Conservation (phyloP, 139 green algal genomes). For the Nannochloris sp. region DNA sequence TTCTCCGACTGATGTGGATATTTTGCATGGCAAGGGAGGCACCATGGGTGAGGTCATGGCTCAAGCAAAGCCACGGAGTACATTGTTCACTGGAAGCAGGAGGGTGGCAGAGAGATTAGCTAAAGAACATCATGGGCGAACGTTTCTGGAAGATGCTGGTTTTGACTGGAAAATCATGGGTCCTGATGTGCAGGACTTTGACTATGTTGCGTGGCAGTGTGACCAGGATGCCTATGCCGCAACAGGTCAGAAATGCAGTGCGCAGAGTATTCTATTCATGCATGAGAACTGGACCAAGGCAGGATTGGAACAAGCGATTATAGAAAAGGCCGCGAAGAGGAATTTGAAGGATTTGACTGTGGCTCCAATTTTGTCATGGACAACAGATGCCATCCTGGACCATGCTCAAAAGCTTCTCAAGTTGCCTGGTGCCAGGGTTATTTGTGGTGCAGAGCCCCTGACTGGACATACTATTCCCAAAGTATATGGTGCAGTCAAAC, state of each 20-base stretch:
- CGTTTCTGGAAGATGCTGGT: conserved; percentile 87
- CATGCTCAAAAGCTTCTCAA: conserved; percentile 68
- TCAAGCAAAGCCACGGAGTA: conserved; percentile 62
- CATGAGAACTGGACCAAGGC: conserved; percentile 58
- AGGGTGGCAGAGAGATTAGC: conserved; percentile 77
- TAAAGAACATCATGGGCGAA: conserved; percentile 63
- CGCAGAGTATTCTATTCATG: conserved; percentile 93
- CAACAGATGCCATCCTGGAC: conserved; percentile 68
- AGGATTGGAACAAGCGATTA: conserved; percentile 64
- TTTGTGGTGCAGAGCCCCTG: conserved; percentile 79
- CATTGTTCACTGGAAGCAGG: conserved; percentile 87
- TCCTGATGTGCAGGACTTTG: conserved; percentile 65
- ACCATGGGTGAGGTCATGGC: conserved; percentile 63
- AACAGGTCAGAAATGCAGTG: conserved; percentile 93
- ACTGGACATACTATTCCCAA: conserved; percentile 78
- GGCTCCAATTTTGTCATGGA: conserved; percentile 86
- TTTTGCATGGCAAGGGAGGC: conserved; percentile 68
- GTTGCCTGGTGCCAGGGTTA: conserved; percentile 66
- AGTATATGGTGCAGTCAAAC: conserved; percentile 85
- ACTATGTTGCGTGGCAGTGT: conserved; percentile 86
- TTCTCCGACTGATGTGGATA: conserved; percentile 71
- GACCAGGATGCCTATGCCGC: conserved; percentile 96
- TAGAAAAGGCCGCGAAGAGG: conserved; percentile 40
- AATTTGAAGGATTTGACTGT: conserved; percentile 80
- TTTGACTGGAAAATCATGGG: conserved; percentile 98